These are phyloP conservation scores for Ulota crispa DNA, from an alignment of 225 moss, liverwort and hornwort genomes.

Conservation along the genomic window DNA sequence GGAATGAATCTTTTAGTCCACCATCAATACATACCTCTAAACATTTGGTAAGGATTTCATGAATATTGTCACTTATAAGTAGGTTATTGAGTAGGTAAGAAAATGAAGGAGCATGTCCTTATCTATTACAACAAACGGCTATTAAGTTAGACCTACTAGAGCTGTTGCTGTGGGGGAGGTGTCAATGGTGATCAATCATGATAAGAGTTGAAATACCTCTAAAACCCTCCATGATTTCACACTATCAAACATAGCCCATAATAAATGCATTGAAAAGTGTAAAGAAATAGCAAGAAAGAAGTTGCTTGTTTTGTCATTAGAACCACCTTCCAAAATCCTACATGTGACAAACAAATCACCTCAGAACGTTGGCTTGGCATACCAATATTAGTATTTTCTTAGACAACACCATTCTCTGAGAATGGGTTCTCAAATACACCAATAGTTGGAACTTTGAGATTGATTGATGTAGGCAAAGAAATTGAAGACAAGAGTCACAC, in stretches of 20 bases:
- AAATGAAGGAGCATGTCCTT: no score
- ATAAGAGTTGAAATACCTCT: not conserved
- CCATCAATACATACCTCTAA: no score
- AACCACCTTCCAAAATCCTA: not conserved
- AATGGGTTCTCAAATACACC: not conserved
- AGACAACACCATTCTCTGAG: not conserved
- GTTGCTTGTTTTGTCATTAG: no score
- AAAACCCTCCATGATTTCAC: not conserved
- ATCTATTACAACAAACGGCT: no score
- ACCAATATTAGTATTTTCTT: not conserved
- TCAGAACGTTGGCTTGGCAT: not conserved
- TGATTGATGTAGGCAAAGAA: not conserved
- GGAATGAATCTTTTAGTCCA: no score
- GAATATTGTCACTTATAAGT: no score
- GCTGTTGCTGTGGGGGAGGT: no score
- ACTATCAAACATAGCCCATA: not conserved
- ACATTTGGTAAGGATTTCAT: no score
- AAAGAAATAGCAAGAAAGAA: not conserved
- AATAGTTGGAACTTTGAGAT: not conserved
- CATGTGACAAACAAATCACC: not conserved
- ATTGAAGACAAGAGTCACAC: not conserved
- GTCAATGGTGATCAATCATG: no score
- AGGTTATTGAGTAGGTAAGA: no score
- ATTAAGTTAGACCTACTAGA: no score
- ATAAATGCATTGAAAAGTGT: not conserved